Evolutionary conservation across 148 eudicot genomes (phyloP).

Genomic region (Pharnaceum exiguum): DNA sequence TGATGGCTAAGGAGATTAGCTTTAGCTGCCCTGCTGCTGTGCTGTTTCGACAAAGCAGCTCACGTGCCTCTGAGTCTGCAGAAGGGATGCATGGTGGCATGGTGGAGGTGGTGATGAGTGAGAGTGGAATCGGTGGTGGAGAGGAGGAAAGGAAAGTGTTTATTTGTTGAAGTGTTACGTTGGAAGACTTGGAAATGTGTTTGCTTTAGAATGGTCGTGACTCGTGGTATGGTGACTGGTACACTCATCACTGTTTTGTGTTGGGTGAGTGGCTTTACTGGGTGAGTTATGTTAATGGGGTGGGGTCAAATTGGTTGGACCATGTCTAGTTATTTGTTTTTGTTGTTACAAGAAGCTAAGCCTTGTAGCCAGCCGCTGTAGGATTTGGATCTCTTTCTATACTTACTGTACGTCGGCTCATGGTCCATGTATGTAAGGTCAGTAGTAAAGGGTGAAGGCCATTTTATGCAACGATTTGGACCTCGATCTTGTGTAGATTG

Average conservation of each 20-base stretch:
- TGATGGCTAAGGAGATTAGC: constrained; percentile 38
- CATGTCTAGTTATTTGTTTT: too few relatives aligned
- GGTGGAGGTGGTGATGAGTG: constrained; percentile 7
- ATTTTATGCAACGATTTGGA: too few relatives aligned
- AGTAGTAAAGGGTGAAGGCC: too few relatives aligned
- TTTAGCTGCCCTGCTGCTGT: constrained; percentile 54
- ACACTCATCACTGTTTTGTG: background rate
- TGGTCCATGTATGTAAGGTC: too few relatives aligned
- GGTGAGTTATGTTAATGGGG: background rate
- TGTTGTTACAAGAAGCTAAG: too few relatives aligned
- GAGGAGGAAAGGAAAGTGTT: background rate
- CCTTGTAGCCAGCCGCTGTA: too few relatives aligned
- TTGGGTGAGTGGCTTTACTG: background rate
- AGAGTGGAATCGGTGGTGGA: background rate
- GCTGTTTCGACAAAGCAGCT: constrained; percentile 50
- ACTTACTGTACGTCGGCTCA: too few relatives aligned
- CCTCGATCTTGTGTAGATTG: too few relatives aligned
- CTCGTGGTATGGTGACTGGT: background rate
- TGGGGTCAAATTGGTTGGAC: too few relatives aligned
- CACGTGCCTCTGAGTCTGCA: constrained; percentile 38
- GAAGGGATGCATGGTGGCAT: constrained; percentile 58
- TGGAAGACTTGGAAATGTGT: background rate
- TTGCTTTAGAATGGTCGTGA: background rate
- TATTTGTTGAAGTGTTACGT: background rate
- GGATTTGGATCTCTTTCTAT: too few relatives aligned